A percentile compares a stretch with the other conserved stretches of the same genome.
phyloP scores from a whole-genome alignment of 176 grass and related monocot genomes.

The Cenchrus americanus region DNA sequence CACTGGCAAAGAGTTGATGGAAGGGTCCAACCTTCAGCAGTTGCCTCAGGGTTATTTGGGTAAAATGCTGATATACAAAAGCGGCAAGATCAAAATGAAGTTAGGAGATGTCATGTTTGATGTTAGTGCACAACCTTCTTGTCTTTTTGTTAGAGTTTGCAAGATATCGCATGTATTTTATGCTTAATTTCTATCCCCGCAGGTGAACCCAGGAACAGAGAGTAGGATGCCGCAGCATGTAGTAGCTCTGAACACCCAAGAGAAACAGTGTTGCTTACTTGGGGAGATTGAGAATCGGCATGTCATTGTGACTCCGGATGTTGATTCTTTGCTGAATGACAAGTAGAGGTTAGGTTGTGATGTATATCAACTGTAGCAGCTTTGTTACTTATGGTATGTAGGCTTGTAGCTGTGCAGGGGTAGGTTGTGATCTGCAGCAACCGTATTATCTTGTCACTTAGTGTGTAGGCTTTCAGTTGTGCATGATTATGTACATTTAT shows the following conservation, averaged over 20 bases:
- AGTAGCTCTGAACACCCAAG: conserved; percentile 62
- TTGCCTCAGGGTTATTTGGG: conserved; percentile 66
- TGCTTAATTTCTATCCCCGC: conserved; percentile 20
- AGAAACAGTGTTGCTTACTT: conserved; percentile 58
- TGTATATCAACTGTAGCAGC: conserved; percentile 2
- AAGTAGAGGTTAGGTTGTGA: conserved; percentile 32
- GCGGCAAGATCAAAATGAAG: conserved; percentile 88
- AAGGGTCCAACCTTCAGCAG: conserved; percentile 64
- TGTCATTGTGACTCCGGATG: conserved; percentile 63
- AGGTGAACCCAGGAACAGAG: conserved; percentile 66
- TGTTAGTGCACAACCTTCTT: conserved; percentile 48
- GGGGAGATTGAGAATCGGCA: conserved; percentile 61
- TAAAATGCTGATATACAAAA: conserved; percentile 84
- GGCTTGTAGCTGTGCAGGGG: conserved; percentile 5
- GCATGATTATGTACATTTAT: not conserved
- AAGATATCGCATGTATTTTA: not conserved
- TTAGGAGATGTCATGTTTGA: conserved; percentile 72
- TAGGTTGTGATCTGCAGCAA: not conserved
- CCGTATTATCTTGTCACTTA: not conserved
- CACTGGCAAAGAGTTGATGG: conserved; percentile 44
- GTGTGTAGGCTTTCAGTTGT: conserved; percentile 2
- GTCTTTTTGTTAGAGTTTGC: not conserved
- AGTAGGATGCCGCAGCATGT: conserved; percentile 53
- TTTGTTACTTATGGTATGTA: conserved; percentile 22
- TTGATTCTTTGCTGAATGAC: conserved; percentile 56